Evolutionary conservation across 768 basidiomycete species (phyloP).

Genomic region (Symmetrospora coprosmae): DNA sequence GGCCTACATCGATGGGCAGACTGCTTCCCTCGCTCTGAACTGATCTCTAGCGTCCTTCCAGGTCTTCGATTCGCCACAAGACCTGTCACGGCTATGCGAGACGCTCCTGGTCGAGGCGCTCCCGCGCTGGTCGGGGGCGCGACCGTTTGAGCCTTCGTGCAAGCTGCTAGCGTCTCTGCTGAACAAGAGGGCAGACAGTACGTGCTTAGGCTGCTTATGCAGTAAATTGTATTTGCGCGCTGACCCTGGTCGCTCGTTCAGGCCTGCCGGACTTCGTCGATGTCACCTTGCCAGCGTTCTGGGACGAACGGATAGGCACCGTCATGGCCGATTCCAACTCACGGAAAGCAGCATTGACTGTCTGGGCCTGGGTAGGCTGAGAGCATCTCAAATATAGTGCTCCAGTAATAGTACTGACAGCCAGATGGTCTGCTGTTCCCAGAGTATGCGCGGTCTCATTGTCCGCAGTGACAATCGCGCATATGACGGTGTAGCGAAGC

Average conservation of each 20-base stretch:
- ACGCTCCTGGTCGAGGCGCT: background rate
- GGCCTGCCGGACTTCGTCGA: conserved; percentile 14
- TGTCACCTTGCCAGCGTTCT: background rate
- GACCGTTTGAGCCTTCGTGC: background rate
- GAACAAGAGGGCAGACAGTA: conserved; percentile 59
- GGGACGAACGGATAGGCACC: background rate
- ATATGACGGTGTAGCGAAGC: conserved; percentile 46
- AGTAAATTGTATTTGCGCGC: conserved; percentile 40
- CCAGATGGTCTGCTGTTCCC: background rate
- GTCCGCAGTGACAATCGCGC: conserved; percentile 56
- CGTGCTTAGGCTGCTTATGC: too few species aligned
- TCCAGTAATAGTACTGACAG: background rate
- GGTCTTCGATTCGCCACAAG: background rate
- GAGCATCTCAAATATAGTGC: background rate
- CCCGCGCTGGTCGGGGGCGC: background rate
- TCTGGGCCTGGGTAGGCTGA: conserved; percentile 32
- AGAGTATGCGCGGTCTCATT: conserved; percentile 69
- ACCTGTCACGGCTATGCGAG: background rate
- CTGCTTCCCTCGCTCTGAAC: background rate
- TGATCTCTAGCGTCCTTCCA: background rate
- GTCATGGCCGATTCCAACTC: background rate
- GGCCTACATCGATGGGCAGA: background rate
- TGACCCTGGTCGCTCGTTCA: conserved; percentile 23
- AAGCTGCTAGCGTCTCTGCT: conserved; percentile 5
- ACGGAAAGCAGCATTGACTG: conserved; percentile 29